These are phyloP conservation scores for Chamaecyparis obtusa DNA, from an alignment of 75 land plant species.

Conservation along the genomic window DNA sequence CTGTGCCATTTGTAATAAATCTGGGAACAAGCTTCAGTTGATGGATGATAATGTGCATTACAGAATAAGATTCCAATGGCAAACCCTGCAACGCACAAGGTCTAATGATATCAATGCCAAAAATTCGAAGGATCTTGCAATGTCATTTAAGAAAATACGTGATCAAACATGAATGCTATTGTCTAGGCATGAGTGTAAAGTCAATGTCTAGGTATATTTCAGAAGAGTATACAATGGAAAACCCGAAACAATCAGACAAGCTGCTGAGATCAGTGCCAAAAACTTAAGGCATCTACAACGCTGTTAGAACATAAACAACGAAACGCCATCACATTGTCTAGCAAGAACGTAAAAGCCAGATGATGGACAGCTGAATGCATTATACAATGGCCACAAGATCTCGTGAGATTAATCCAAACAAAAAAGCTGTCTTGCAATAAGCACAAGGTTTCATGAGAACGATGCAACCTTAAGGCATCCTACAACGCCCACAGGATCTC, in stretches of 20 bases:
- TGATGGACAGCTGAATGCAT: neutral
- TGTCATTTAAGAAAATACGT: neutral
- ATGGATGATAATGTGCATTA: conserved; percentile 4
- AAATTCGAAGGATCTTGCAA: neutral
- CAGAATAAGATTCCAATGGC: neutral
- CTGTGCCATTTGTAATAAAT: conserved; percentile 5
- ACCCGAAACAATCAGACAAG: neutral
- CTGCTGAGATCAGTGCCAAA: neutral
- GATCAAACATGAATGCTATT: neutral
- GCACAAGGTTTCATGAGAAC: neutral
- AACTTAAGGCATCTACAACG: neutral
- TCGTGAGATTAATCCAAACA: neutral
- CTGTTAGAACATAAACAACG: too few relatives aligned
- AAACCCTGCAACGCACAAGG: neutral
- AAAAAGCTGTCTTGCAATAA: neutral
- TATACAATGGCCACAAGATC: neutral
- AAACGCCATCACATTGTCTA: neutral
- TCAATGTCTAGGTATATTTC: neutral
- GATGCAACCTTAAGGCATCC: neutral
- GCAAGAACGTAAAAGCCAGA: neutral
- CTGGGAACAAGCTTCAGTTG: neutral
- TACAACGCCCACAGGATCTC: neutral
- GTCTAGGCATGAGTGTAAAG: neutral
- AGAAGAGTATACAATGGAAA: neutral
- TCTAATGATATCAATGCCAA: neutral